Percentiles rank a stretch among this genome's conserved stretches.
These are phyloP conservation scores for Lachancea quebecensis DNA, from an alignment of 805 yeast genomes.

Conservation along the genomic window DNA sequence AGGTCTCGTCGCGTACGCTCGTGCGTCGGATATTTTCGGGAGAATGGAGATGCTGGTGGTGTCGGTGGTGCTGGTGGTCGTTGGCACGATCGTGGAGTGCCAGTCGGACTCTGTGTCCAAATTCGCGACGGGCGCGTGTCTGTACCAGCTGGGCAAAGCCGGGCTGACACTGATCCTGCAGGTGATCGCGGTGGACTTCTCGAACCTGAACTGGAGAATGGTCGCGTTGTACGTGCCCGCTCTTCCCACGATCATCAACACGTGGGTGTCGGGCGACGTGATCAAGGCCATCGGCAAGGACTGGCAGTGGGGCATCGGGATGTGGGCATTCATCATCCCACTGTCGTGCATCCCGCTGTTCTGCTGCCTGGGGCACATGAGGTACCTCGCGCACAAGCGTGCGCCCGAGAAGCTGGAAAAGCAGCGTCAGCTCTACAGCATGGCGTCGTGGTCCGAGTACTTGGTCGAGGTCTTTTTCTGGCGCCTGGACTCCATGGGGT, in stretches of 20 bases:
- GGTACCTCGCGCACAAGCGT: constrained; percentile 37
- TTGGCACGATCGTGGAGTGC: constrained; percentile 50
- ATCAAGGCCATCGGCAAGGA: constrained; percentile 30
- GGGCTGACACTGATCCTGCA: constrained; percentile 50
- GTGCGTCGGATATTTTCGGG: constrained; percentile 52
- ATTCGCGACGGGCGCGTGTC: constrained; percentile 51
- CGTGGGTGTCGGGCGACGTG: constrained; percentile 62
- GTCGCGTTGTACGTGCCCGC: constrained; percentile 55
- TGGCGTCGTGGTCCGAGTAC: constrained; percentile 16
- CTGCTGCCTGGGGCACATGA: constrained; percentile 41
- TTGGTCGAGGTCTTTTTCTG: constrained; percentile 41
- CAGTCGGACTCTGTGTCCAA: constrained; percentile 44
- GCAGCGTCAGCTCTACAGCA: not conserved
- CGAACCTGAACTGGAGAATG: constrained; percentile 60
- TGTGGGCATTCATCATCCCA: constrained; percentile 56
- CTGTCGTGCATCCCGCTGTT: constrained; percentile 43
- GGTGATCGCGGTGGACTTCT: constrained; percentile 55
- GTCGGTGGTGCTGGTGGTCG: constrained; percentile 41
- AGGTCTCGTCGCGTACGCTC: constrained; percentile 49
- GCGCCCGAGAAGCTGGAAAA: constrained; percentile 31
- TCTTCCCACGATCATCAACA: constrained; percentile 59
- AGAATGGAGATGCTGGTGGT: constrained; percentile 41
- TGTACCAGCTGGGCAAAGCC: constrained; percentile 13
- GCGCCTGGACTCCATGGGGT: constrained; percentile 58
- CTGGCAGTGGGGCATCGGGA: constrained; percentile 54